Evolutionary conservation across 371 early-diverging fungal genomes (phyloP), one percentile per base, ranked within the genome.

Genomic region (Dichotomocladium elegans): DNA sequence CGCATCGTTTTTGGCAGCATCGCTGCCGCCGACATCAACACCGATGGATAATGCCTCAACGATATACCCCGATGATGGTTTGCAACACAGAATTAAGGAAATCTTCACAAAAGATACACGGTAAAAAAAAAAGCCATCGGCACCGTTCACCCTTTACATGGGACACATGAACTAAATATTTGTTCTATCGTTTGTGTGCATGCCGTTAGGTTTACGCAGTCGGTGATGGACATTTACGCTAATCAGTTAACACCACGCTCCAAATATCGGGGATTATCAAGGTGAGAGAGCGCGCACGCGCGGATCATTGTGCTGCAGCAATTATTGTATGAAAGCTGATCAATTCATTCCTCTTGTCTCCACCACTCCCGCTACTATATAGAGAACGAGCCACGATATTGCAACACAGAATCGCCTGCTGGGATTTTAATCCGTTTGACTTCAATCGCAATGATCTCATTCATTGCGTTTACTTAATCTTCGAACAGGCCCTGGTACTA

Each of bases 401-500:
- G n/a, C 60, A 70, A 50, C 58, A 61, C 28, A 71, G 70, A 41
- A 60, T 87, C 1, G 69, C 81, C 17, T 76, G 75, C 22, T 89
- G 89, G 89, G 81, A 83, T 22, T 86, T 87, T 57, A 72, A 68
- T 54, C 85, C 89, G 17, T 75, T 85, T 50, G 81, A 82, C 51
- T 58, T 86, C 24, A 61, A 64, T 21, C 77, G 81, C 37, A 73
- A 81, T 31, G 87, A 89, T 34, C 53, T 87, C 43, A 68, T 89
- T 48, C 81, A 85, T 43, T 83, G 85, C 40, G 81, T 79, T 0
- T 72, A 77, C 30, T 60, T 87, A 35, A 82, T 87, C 34, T 76
- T 89, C 43, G 73, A 81, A 51, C 85, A 86, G 50, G 72, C 79
- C 24, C 73, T 86, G 41, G 65, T 70, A 24, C 62, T 80, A 33